Percentiles rank a stretch among this genome's conserved stretches.
These are phyloP conservation scores for Chrysoporthe austroafricana DNA, from an alignment of 2,329 filamentous ascomycete genomes.

Conservation along the genomic window DNA sequence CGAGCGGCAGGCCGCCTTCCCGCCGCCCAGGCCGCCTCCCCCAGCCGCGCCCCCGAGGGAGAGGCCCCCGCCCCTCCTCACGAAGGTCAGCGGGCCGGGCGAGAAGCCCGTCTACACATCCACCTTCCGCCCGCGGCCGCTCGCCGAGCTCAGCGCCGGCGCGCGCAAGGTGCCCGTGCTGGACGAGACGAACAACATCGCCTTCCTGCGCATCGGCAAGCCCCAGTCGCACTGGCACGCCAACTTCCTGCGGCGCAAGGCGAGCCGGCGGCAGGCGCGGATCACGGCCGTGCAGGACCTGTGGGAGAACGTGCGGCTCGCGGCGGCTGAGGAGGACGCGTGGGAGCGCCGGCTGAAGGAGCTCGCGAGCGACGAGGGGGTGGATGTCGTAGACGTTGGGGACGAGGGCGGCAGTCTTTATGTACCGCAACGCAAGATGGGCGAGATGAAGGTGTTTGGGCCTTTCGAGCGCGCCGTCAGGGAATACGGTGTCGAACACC, in stretches of 20 bases:
- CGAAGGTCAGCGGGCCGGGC: constrained; percentile 31
- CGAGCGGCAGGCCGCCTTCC: constrained; percentile 35
- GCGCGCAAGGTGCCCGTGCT: constrained; percentile 63
- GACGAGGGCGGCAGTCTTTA: constrained; percentile 36
- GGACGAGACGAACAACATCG: constrained; percentile 54
- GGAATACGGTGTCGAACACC: constrained; percentile 25
- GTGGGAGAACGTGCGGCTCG: constrained; percentile 40
- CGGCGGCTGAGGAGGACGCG: constrained; percentile 47
- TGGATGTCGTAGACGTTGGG: constrained; percentile 36
- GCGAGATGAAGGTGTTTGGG: background rate
- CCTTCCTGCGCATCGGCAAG: constrained; percentile 69
- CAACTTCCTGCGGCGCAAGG: constrained; percentile 59
- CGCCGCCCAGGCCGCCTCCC: constrained; percentile 43
- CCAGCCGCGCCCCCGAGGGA: constrained; percentile 29
- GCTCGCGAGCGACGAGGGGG: constrained; percentile 42
- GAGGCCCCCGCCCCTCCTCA: constrained; percentile 31
- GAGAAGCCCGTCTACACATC: constrained; percentile 53
- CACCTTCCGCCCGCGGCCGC: constrained; percentile 52
- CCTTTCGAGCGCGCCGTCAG: constrained; percentile 32
- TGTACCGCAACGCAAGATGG: background rate
- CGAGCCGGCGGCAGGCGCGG: constrained; percentile 47
- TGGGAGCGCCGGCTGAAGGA: constrained; percentile 50
- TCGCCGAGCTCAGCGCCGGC: constrained; percentile 50
- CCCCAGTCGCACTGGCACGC: constrained; percentile 65
- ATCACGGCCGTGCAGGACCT: constrained; percentile 45